Evolutionary conservation across 1,284 basidiomycete species (phyloP).

Genomic region (Thelephora terrestris): DNA sequence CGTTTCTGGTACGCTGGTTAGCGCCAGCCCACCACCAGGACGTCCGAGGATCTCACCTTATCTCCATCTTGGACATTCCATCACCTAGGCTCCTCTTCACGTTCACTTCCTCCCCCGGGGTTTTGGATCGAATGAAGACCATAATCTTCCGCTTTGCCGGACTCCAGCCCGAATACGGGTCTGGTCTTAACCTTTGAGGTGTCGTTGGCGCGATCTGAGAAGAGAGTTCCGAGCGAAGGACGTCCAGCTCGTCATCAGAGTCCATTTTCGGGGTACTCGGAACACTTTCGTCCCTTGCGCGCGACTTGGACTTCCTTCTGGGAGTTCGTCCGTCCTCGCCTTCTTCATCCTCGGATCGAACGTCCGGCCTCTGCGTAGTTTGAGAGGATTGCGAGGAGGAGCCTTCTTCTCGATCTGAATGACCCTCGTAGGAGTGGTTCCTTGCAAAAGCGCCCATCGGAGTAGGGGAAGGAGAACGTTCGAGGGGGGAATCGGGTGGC

Average conservation of each 20-base stretch:
- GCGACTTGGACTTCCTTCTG: not conserved
- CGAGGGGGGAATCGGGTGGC: not conserved
- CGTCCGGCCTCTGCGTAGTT: not conserved
- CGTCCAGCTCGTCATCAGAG: not conserved
- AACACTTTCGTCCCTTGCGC: not conserved
- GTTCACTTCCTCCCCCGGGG: too few relatives aligned
- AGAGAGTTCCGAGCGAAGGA: not conserved
- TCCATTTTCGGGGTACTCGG: not conserved
- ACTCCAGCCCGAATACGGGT: conserved; percentile 49
- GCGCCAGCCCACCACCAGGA: too few relatives aligned
- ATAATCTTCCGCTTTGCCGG: conserved; percentile 57
- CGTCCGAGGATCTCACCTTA: too few relatives aligned
- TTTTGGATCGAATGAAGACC: conserved; percentile 38
- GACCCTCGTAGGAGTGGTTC: too few relatives aligned
- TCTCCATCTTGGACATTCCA: too few relatives aligned
- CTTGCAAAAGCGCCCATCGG: too few relatives aligned
- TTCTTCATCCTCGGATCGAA: not conserved
- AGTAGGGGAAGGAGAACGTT: too few relatives aligned
- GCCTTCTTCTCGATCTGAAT: too few relatives aligned
- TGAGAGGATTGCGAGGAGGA: not conserved
- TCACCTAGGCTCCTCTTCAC: too few relatives aligned
- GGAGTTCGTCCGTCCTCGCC: not conserved
- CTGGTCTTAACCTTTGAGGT: conserved; percentile 15
- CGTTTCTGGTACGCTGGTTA: too few relatives aligned
- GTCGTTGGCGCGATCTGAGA: not conserved